Evolutionary conservation across 2,329 filamentous ascomycete genomes (phyloP), one percentile per base, ranked within the genome.

Genomic region (Diaporthe aspalathi): DNA sequence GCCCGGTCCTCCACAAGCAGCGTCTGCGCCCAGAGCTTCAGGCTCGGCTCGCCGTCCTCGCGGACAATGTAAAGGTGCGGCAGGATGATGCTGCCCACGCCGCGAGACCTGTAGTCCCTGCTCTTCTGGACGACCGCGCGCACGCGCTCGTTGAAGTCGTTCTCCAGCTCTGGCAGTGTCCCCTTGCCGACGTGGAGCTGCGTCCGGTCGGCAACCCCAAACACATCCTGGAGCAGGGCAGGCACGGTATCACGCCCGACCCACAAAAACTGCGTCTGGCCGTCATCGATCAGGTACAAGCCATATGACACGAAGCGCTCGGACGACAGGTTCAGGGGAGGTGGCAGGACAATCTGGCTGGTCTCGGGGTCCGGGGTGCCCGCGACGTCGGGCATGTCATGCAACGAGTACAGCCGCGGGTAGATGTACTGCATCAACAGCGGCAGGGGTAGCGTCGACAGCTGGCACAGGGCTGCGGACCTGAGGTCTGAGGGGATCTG

Each of bases 231-330:
- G 50, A 98, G 86, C 40, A 99, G 88, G 79, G 97, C 94, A 1
- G 94, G 94, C 35, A 99, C 94, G 1, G 95, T 92, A 76, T 99
- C 95, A 45, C 95, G 91, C 17, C 96, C 96, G 24, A 98, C 88
- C 96, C 96, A 99, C 60, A 99, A 84, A 87, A 99, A 99, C 80
- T 99, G 96, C 7, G 94, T 98, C 82, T 98, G 95, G 3, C 95
- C 95, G 78, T 99, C 96, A 77, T 99, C 96, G 77, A 99, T 96
- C 71, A 99, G 88, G 82, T 99, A 99, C 22, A 99, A 85, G 35
- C 96, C 96, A 79, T 97, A 97, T 0, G 94, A 89, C 4, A 94
- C 93, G 63, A 99, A 89, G 57, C 93, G 90, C 81, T 95, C 94
- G 1, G 95, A 97, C 3, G 94, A 94, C 71, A 98, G 87, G 81